Evolutionary conservation across 2,329 filamentous ascomycete species (phyloP).

Genomic region (Neophaeococcomyces aloes): DNA sequence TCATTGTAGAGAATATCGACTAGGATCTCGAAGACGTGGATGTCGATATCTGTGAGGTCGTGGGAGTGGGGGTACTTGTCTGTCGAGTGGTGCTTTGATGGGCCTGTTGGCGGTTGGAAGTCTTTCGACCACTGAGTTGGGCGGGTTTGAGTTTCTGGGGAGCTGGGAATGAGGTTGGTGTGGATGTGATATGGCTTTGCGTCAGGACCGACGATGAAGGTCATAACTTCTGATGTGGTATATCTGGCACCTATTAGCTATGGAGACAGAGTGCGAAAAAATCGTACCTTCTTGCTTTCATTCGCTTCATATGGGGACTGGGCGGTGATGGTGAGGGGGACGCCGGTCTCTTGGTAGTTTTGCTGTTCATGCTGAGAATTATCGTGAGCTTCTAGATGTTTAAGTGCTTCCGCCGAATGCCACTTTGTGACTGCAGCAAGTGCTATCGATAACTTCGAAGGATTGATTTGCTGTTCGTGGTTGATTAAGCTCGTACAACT

Average conservation of each 20-base stretch:
- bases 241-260: neutral
- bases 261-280: neutral
- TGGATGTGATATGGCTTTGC: neutral
- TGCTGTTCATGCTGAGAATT: too few relatives aligned
- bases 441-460: too few relatives aligned
- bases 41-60: constrained; percentile 40
- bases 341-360: too few relatives aligned
- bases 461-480: too few relatives aligned
- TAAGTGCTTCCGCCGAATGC: too few relatives aligned
- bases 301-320: neutral
- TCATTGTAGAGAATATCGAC: neutral
- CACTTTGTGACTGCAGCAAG: too few relatives aligned
- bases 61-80: constrained; percentile 33
- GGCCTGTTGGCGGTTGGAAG: too few relatives aligned
- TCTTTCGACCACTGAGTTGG: too few relatives aligned
- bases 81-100: too few relatives aligned
- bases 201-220: neutral
- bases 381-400: too few relatives aligned
- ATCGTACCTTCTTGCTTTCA: neutral
- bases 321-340: too few relatives aligned
- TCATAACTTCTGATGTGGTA: neutral
- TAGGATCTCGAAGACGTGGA: constrained; percentile 28
- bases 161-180: neutral
- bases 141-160: neutral
- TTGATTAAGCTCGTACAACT: too few relatives aligned